A percentile compares a stretch with the other conserved stretches of the same genome.
Conservation (phyloP, 108 stramenopile species). For the Cyclotella kingstonii region DNA sequence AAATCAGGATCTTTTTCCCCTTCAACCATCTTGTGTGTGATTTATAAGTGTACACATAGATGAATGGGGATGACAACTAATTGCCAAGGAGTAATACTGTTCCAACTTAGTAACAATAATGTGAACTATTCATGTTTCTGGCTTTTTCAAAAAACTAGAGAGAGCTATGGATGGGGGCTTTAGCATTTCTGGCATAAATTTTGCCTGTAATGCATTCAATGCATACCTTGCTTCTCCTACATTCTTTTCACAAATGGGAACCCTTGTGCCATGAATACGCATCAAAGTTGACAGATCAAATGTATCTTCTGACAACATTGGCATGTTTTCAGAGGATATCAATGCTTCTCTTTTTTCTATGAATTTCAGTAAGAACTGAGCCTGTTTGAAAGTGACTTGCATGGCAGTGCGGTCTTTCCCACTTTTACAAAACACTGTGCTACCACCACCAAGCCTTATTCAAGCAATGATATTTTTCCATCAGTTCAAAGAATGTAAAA, state of each 20-base stretch:
- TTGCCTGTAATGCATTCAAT: slow-evolving; percentile 84
- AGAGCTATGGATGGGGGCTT: slow-evolving; percentile 72
- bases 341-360: slow-evolving; percentile 25
- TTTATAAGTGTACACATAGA: too few relatives aligned
- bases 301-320: slow-evolving; percentile 28
- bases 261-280: slow-evolving; percentile 83
- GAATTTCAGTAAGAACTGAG: slow-evolving; percentile 66
- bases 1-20: too few relatives aligned
- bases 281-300: slow-evolving; percentile 58
- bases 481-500: not conserved
- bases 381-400: slow-evolving; percentile 90
- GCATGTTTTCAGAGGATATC: slow-evolving; percentile 13
- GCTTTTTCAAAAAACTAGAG: slow-evolving; percentile 70
- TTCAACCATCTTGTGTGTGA: too few relatives aligned
- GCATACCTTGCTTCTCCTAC: slow-evolving; percentile 88
- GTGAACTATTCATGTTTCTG: slow-evolving; percentile 32
- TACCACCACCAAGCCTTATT: slow-evolving; percentile 65
- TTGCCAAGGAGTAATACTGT: too few relatives aligned
- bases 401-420: slow-evolving; percentile 95
- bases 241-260: slow-evolving; percentile 92
- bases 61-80: too few relatives aligned
- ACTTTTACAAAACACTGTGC: slow-evolving; percentile 86
- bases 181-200: slow-evolving; percentile 87
- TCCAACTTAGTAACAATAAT: too few relatives aligned
- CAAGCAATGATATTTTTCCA: not conserved